Evolutionary conservation across 2,329 filamentous ascomycete genomes (phyloP), one percentile per base, ranked within the genome.

Genomic region (Aspergillus sp.): DNA sequence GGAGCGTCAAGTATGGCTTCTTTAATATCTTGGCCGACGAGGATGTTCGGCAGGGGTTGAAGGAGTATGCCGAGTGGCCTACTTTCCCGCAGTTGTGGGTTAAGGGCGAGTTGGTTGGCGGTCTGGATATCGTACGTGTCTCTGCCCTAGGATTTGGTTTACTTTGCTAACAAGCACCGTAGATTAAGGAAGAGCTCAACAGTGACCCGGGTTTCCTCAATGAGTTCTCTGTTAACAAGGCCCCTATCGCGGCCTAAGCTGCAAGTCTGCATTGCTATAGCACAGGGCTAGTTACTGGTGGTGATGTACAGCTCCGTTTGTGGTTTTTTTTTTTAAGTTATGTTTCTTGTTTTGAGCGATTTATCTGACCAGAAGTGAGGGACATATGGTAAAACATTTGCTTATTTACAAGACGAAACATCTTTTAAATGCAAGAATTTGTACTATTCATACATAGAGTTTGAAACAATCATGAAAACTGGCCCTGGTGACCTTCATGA

Each of bases 21-120:
- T 98, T 98, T 76, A 97, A 98, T 66, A 98, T 98, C 54, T 71
- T 98, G 58, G 93, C 93, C 53, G 93, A 98, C 65, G 91, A 98
- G 61, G 91, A 97, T 68, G 93, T 98, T 42, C 80, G 93, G 51
- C 91, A 97, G 72, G 93, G 93, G 0, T 72, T 98, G 62, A 98
- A 98, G 77, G 88, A 93, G 71, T 97, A 83, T 66, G 89, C 89
- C n/a, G 93, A 97, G 52, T 98, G 93, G 93, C 93, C 93, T 7
- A 98, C 93, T 0, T 98, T 88, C 70, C 93, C 93, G 19, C 93
- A 98, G 69, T 73, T 98, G 52, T 98, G 91, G 83, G 81, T 94
- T 8, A 80, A 84, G 50, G 91, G 93, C 9, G 89, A 96, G 66
- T 74, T 98, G 43, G 85, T 97, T 26, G 91, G 93, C 48, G 93